Evolutionary conservation across 345 rosid genomes (phyloP).

Genomic region (Trapa bicornis): DNA sequence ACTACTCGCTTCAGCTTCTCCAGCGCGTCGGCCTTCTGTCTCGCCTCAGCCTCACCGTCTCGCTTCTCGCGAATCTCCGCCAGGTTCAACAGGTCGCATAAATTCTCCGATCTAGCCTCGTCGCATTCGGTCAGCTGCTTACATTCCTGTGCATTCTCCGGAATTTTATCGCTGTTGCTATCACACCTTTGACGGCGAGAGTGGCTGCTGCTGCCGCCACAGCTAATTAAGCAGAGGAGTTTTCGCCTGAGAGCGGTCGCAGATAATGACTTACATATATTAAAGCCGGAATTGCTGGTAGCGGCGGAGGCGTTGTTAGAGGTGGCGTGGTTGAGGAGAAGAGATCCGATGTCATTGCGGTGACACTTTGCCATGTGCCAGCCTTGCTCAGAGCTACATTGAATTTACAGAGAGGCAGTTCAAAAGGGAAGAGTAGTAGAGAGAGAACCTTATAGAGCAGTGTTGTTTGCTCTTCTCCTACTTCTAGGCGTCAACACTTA

Average conservation of each 20-base stretch:
- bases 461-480: neutral
- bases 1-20: slow-evolving; percentile 58
- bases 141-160: neutral
- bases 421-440: neutral
- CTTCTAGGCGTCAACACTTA: neutral
- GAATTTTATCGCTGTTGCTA: neutral
- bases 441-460: neutral
- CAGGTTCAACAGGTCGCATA: slow-evolving; percentile 60
- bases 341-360: slow-evolving; percentile 58
- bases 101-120: slow-evolving; percentile 56
- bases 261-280: slow-evolving; percentile 53
- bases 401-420: slow-evolving; percentile 3
- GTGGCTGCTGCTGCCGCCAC: slow-evolving; percentile 58
- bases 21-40: slow-evolving; percentile 57
- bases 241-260: slow-evolving; percentile 55
- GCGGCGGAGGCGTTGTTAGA: slow-evolving; percentile 11
- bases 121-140: neutral
- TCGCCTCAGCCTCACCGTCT: slow-evolving; percentile 53
- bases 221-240: slow-evolving; percentile 59
- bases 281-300: slow-evolving; percentile 20
- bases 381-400: slow-evolving; percentile 11
- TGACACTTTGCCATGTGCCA: slow-evolving; percentile 60
- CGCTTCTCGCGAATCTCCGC: slow-evolving; percentile 35
- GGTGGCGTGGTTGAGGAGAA: slow-evolving; percentile 38
- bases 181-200: slow-evolving; percentile 15